These are phyloP conservation scores for Bacidia gigantensis DNA, from an alignment of 495 filamentous ascomycete species.

Conservation along the genomic window DNA sequence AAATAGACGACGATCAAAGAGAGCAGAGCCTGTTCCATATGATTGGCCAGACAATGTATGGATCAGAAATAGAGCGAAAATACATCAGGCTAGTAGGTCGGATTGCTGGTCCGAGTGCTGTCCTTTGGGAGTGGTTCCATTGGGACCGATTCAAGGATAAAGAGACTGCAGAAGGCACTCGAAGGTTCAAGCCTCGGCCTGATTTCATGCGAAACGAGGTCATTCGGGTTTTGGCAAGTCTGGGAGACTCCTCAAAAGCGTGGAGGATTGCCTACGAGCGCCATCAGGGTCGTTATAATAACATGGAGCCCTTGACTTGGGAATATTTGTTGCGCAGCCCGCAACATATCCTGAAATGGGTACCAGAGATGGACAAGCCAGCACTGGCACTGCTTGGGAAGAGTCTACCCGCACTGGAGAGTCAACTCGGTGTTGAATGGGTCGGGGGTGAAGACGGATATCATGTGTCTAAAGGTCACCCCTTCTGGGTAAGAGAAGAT, in stretches of 20 bases:
- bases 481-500: constrained; percentile 2
- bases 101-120: not conserved
- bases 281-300: not conserved
- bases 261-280: not conserved
- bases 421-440: not conserved
- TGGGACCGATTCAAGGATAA: not conserved
- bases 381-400: not conserved
- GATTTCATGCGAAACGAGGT: not conserved
- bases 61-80: not conserved
- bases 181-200: not conserved
- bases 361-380: not conserved
- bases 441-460: constrained; percentile 1
- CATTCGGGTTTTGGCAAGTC: not conserved
- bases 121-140: not conserved
- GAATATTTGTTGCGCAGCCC: not conserved
- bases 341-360: not conserved
- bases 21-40: not conserved
- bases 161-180: not conserved
- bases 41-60: not conserved
- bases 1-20: not conserved
- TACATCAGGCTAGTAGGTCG: not conserved
- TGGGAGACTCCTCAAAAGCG: not conserved
- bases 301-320: not conserved
- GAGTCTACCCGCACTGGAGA: not conserved
- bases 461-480: not conserved